phyloP scores from a whole-genome alignment of 345 rosid species.

The Physaria fendleri region DNA sequence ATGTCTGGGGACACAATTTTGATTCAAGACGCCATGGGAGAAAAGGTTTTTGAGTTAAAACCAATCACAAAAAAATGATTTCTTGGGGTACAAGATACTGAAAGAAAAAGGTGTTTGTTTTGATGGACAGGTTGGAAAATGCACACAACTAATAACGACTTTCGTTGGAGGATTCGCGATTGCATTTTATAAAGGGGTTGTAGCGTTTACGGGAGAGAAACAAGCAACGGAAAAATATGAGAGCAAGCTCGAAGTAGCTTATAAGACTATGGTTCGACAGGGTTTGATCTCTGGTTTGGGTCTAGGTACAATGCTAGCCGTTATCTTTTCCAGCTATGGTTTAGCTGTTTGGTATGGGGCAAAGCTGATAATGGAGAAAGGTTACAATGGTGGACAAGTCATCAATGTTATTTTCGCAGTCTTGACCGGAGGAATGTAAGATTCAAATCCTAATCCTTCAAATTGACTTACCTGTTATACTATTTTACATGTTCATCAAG shows the following conservation, averaged over 20 bases:
- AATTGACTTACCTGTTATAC: not conserved
- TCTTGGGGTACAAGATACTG: not conserved
- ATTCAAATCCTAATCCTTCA: not conserved
- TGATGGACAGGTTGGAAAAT: slow-evolving; percentile 63
- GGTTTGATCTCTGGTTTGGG: slow-evolving; percentile 72
- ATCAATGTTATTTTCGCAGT: slow-evolving; percentile 58
- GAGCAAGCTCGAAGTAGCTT: slow-evolving; percentile 49
- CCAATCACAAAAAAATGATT: not conserved
- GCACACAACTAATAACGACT: slow-evolving; percentile 50
- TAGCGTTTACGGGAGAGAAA: slow-evolving; percentile 87
- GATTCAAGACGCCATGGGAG: slow-evolving; percentile 93
- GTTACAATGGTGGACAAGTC: slow-evolving; percentile 73
- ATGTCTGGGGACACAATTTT: slow-evolving; percentile 92
- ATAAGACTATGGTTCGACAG: slow-evolving; percentile 47
- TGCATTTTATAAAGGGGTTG: slow-evolving; percentile 79
- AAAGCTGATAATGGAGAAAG: slow-evolving; percentile 47
- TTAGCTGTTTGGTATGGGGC: slow-evolving; percentile 78
- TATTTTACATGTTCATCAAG: not conserved
- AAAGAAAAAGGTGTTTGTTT: not conserved
- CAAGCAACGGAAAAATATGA: slow-evolving; percentile 56
- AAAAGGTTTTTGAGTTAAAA: slow-evolving; percentile 42
- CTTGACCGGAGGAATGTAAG: slow-evolving; percentile 81
- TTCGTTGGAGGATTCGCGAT: slow-evolving; percentile 62
- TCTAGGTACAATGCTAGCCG: slow-evolving; percentile 41
- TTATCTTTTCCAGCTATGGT: slow-evolving; percentile 47